Percentiles rank a stretch among this genome's conserved stretches.
phyloP scores from a whole-genome alignment of 176 grass and related monocot genomes.

The Rhynchospora breviuscula region DNA sequence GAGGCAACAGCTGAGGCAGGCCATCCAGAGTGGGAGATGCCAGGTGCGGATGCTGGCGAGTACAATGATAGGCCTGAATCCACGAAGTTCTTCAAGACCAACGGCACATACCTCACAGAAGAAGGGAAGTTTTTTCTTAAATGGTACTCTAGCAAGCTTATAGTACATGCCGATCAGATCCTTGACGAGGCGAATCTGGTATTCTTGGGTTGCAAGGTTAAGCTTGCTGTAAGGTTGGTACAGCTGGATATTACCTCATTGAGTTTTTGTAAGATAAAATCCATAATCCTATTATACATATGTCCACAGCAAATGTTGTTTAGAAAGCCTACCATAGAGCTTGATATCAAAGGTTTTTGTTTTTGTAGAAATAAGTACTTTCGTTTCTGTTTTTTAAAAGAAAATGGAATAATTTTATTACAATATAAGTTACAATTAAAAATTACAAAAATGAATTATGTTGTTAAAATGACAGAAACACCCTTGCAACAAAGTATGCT shows the following conservation, averaged over 20 bases:
- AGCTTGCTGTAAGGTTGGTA: slow-evolving; percentile 78
- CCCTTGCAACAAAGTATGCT: background rate
- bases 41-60: slow-evolving; percentile 54
- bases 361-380: background rate
- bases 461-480: background rate
- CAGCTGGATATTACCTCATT: background rate
- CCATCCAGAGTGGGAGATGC: slow-evolving; percentile 82
- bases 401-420: background rate
- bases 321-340: background rate
- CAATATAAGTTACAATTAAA: background rate
- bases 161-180: slow-evolving; percentile 66
- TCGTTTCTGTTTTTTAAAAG: background rate
- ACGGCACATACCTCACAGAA: slow-evolving; percentile 55
- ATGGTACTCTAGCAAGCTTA: slow-evolving; percentile 94
- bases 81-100: slow-evolving; percentile 50
- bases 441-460: background rate
- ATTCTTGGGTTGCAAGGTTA: slow-evolving; percentile 64
- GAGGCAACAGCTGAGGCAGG: slow-evolving; percentile 40
- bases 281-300: background rate
- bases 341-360: background rate
- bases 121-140: slow-evolving; percentile 77
- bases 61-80: slow-evolving; percentile 73
- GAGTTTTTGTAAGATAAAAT: background rate
- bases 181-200: slow-evolving; percentile 64
- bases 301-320: background rate